These are phyloP conservation scores for Ophiostoma angusticollis DNA, from an alignment of 2,329 filamentous ascomycete species.

Conservation along the genomic window DNA sequence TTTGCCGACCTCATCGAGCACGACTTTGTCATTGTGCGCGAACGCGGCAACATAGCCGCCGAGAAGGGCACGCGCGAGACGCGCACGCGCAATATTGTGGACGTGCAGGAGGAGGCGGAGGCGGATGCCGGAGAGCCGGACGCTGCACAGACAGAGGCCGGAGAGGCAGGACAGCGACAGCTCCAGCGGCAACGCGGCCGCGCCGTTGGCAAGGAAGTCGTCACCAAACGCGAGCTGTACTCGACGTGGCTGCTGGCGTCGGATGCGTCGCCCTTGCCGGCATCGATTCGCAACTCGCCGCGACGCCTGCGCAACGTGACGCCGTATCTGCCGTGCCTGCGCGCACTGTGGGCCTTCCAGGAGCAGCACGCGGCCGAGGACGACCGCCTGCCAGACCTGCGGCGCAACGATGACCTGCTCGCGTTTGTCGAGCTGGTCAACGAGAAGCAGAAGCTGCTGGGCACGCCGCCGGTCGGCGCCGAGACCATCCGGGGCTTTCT, in stretches of 20 bases:
- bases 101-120: slow-evolving; percentile 57
- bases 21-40: slow-evolving; percentile 77
- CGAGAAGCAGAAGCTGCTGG: slow-evolving; percentile 63
- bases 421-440: slow-evolving; percentile 67
- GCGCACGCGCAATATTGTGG: slow-evolving; percentile 61
- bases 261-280: slow-evolving; percentile 57
- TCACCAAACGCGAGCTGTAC: slow-evolving; percentile 86
- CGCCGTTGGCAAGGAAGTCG: slow-evolving; percentile 44
- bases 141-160: too few relatives aligned
- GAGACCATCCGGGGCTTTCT: slow-evolving; percentile 74
- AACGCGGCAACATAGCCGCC: slow-evolving; percentile 61
- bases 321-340: slow-evolving; percentile 70
- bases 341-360: slow-evolving; percentile 83
- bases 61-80: slow-evolving; percentile 49
- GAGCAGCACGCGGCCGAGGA: slow-evolving; percentile 39
- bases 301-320: slow-evolving; percentile 66
- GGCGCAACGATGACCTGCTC: slow-evolving; percentile 52
- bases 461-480: slow-evolving; percentile 53
- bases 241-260: slow-evolving; percentile 76
- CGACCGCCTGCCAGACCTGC: slow-evolving; percentile 25
- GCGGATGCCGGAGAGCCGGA: too few relatives aligned
- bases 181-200: too few relatives aligned
- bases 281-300: slow-evolving; percentile 55
- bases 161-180: too few relatives aligned
- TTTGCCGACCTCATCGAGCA: slow-evolving; percentile 89